Conservation (phyloP, 148 eudicot species). For the Cornus controversa region DNA sequence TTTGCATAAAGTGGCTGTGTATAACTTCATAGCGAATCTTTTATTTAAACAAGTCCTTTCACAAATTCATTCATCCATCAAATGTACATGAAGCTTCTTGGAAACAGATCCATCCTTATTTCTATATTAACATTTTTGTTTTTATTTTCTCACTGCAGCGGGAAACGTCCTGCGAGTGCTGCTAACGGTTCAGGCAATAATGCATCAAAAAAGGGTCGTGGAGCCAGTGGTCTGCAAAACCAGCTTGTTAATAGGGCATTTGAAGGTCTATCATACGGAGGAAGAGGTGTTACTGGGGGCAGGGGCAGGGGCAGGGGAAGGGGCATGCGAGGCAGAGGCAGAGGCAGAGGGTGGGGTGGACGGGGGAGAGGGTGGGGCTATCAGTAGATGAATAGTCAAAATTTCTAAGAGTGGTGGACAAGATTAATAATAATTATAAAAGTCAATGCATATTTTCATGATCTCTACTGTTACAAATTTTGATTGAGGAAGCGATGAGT, state of each 20-base stretch:
- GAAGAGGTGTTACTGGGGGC: constrained; percentile 54
- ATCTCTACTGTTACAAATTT: constrained; percentile 10
- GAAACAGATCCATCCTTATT: background rate
- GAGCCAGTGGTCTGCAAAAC: constrained; percentile 50
- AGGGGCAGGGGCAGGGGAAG: constrained; percentile 62
- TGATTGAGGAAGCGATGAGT: background rate
- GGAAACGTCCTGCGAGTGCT: constrained; percentile 51
- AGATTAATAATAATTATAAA: background rate
- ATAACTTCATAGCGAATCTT: background rate
- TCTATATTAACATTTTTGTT: background rate
- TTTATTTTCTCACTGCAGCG: constrained; percentile 32
- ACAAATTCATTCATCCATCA: no score
- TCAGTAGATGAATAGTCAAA: background rate
- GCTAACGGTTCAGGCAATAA: constrained; percentile 54
- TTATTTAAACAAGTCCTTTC: no score
- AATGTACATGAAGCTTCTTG: background rate
- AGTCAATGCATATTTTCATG: background rate
- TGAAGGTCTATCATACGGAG: constrained; percentile 52
- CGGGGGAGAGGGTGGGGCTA: constrained; percentile 68
- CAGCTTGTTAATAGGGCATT: constrained; percentile 51
- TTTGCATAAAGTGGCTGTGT: background rate
- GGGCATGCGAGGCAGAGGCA: no score
- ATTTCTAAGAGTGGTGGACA: background rate
- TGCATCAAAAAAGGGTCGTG: constrained; percentile 62
- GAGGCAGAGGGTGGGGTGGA: constrained; percentile 57